A percentile compares a stretch with the other conserved stretches of the same genome.
Evolutionary conservation across 1,139 yeast species (phyloP).

Genomic region (Suhomyces bokatorum): DNA sequence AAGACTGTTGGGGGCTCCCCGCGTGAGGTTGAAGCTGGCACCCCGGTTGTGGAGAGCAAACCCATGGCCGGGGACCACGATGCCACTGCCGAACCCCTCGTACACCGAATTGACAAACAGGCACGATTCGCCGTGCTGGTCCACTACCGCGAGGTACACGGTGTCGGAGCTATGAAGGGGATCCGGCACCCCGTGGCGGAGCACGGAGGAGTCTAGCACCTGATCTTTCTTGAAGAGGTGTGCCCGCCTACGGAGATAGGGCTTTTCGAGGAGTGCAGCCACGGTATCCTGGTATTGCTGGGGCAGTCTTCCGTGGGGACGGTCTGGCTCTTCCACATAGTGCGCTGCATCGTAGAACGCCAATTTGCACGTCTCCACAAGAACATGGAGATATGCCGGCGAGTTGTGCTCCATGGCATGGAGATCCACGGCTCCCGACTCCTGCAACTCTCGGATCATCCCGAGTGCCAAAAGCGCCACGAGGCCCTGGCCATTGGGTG

Average conservation of each 20-base stretch:
- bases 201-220: slow-evolving; percentile 43
- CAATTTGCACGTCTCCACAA: slow-evolving; percentile 70
- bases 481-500: slow-evolving; percentile 81
- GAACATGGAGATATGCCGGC: slow-evolving; percentile 64
- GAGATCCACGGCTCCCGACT: slow-evolving; percentile 46
- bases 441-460: slow-evolving; percentile 56
- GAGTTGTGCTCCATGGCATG: slow-evolving; percentile 61
- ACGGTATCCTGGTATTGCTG: slow-evolving; percentile 44
- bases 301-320: neutral
- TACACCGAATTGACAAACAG: slow-evolving; percentile 79
- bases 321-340: slow-evolving; percentile 58
- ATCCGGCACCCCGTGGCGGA: slow-evolving; percentile 60
- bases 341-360: slow-evolving; percentile 79
- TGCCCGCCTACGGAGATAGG: slow-evolving; percentile 54
- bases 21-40: slow-evolving; percentile 65
- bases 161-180: slow-evolving; percentile 71
- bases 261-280: slow-evolving; percentile 34
- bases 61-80: slow-evolving; percentile 66
- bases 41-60: slow-evolving; percentile 79
- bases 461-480: slow-evolving; percentile 73
- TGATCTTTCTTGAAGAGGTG: slow-evolving; percentile 41
- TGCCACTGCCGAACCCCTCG: slow-evolving; percentile 71
- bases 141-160: slow-evolving; percentile 71
- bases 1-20: slow-evolving; percentile 57
- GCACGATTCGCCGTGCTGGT: slow-evolving; percentile 75